Evolutionary conservation across 192 early-diverging fungal genomes (phyloP).

Genomic region (Backusella circina): DNA sequence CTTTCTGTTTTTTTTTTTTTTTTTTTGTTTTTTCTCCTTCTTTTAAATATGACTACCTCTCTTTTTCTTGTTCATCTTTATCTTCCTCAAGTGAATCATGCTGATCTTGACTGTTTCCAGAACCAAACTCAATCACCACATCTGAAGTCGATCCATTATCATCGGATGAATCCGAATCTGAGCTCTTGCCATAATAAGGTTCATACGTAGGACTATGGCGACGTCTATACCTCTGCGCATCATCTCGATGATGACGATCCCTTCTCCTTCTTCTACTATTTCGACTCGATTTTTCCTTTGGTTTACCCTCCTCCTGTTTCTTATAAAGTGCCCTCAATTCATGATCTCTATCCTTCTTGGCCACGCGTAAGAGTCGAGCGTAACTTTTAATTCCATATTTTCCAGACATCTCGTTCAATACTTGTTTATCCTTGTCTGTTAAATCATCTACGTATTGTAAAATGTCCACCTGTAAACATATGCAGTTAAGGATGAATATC

Average conservation of each 20-base stretch:
- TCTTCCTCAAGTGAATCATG: not conserved
- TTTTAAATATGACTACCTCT: no score
- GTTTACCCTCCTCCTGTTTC: slow-evolving; percentile 21
- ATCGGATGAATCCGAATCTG: slow-evolving; percentile 19
- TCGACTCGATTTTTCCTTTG: not conserved
- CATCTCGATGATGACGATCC: not conserved
- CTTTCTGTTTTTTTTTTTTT: not conserved
- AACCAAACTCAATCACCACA: slow-evolving; percentile 39
- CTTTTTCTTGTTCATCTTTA: not conserved
- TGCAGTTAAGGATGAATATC: slow-evolving; percentile 19
- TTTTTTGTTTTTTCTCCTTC: no score
- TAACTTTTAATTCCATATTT: slow-evolving; percentile 44
- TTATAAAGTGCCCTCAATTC: slow-evolving; percentile 24
- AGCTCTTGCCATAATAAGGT: slow-evolving; percentile 22
- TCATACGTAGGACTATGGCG: slow-evolving; percentile 38
- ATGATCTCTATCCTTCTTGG: slow-evolving; percentile 36
- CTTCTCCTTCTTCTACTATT: slow-evolving; percentile 5
- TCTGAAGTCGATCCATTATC: slow-evolving; percentile 15
- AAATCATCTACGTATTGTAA: slow-evolving; percentile 40
- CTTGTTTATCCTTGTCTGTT: slow-evolving; percentile 35
- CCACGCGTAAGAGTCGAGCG: slow-evolving; percentile 33
- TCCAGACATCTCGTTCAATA: slow-evolving; percentile 41
- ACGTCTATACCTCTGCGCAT: not conserved
- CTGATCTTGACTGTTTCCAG: not conserved
- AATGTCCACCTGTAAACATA: slow-evolving; percentile 34